Evolutionary conservation across 192 early-diverging fungal genomes (phyloP), one percentile per base, ranked within the genome.

Genomic region (Backusella tarrabulga): DNA sequence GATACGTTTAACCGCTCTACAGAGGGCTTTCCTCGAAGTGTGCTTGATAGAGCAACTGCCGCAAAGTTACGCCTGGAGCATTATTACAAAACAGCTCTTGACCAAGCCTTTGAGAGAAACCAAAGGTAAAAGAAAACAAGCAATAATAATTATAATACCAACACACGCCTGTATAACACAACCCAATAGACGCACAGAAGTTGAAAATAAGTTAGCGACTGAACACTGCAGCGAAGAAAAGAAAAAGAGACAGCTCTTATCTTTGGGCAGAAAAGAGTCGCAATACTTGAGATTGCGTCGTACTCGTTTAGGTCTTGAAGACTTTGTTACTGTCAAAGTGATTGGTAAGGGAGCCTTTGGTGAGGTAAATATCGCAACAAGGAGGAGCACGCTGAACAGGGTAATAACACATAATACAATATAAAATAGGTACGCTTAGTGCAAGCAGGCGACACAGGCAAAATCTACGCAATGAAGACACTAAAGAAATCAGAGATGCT

Each of bases 261-360:
- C 87, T 23, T 84, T 96, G 11, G 95, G 95, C 4, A 83, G 92
- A 69, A 97, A 96, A 76, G 98, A 99, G 79, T 94, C 95, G 35
- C 93, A 97, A 74, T 99, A 96, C 81, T 86, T 99, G 81, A 90
- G 98, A 67, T 85, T 99, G 50, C 88, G 97, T 40, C 88, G 98
- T 52, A 95, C 95, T 41, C 91, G 93, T 75, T 81, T 99, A 54
- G 93, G 95, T 23, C 89, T 97, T 6, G 90, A 91, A 46, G 98
- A 99, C 85, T 99, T 99, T 83, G 80, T 87, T 34, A 99, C 98
- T 19, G 90, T 99, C 77, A 95, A 97, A 84, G 97, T 99, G 15
- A 99, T 99, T 83, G 98, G 98, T 0, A 96, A 96, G 63, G 98
- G 98, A 40, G 98, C 97, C 3, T 99, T 98, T 88, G 98, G 98